phyloP scores from a whole-genome alignment of 1,139 yeast genomes.

The Magnusiomyces ingens region DNA sequence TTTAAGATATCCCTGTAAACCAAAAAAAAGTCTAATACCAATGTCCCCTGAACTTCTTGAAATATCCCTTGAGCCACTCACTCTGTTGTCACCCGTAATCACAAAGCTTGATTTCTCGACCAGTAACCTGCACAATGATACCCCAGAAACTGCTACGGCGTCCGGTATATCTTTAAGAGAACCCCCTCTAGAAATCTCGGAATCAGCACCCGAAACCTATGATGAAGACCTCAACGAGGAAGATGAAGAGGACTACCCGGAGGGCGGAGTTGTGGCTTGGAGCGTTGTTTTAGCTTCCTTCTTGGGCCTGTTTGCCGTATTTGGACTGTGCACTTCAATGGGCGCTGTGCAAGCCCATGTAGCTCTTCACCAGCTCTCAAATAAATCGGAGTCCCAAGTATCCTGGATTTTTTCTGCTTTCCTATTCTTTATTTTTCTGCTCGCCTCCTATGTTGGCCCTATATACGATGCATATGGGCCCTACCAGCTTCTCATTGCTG shows the following conservation, averaged over 20 bases:
- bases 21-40: no score
- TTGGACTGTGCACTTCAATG: conserved; percentile 59
- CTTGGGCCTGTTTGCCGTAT: conserved; percentile 53
- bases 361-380: conserved; percentile 45
- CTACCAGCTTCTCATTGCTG: conserved; percentile 41
- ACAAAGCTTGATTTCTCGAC: no score
- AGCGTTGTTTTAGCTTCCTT: conserved; percentile 55
- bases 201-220: no score
- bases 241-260: conserved; percentile 37
- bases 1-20: no score
- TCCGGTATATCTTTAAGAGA: no score
- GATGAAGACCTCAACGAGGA: not conserved
- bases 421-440: conserved; percentile 49
- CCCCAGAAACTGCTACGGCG: no score
- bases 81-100: no score
- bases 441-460: conserved; percentile 54
- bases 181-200: no score
- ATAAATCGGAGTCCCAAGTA: conserved; percentile 42
- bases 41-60: no score
- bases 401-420: conserved; percentile 66
- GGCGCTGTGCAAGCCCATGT: conserved; percentile 69
- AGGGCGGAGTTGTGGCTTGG: conserved; percentile 53
- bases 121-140: no score
- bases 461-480: conserved; percentile 59
- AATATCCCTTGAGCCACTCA: no score